phyloP scores from a whole-genome alignment of 805 yeast genomes.

The Candida easanensis region DNA sequence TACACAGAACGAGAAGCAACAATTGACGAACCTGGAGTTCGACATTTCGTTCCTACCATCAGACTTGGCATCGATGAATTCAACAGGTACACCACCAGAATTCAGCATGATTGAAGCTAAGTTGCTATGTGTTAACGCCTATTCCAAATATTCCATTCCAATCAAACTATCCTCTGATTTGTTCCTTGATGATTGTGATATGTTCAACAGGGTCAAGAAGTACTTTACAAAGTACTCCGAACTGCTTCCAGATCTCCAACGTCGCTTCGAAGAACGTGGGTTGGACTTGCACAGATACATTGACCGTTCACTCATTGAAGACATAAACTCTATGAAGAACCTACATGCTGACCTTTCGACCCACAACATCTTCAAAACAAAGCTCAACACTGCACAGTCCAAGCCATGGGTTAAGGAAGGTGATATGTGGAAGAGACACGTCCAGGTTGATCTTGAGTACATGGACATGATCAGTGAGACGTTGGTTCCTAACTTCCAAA shows the following conservation, averaged over 20 bases:
- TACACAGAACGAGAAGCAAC: conserved; percentile 29
- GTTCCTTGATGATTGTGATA: conserved; percentile 24
- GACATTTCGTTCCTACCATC: conserved; percentile 29
- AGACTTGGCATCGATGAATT: conserved; percentile 18
- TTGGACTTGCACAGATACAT: conserved; percentile 12
- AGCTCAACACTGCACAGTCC: conserved; percentile 2
- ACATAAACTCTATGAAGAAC: conserved; percentile 23
- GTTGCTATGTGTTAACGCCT: conserved; percentile 33
- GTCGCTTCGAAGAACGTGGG: conserved; percentile 8
- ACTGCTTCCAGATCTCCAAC: conserved; percentile 19
- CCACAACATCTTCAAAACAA: conserved; percentile 21
- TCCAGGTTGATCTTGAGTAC: conserved; percentile 41
- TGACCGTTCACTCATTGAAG: conserved; percentile 13
- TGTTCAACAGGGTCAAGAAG: conserved; percentile 21
- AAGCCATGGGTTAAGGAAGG: conserved; percentile 18
- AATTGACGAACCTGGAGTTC: conserved; percentile 28
- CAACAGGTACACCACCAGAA: conserved; percentile 29
- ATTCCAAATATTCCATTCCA: conserved; percentile 39
- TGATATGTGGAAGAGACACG: conserved; percentile 13
- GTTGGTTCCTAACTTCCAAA: conserved; percentile 60
- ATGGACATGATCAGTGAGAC: conserved; percentile 45
- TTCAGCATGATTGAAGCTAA: conserved; percentile 30
- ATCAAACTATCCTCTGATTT: conserved; percentile 35
- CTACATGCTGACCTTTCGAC: conserved; percentile 14
- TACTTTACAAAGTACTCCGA: conserved; percentile 21